Evolutionary conservation across 805 yeast genomes (phyloP).

Genomic region (Yamadazyma nakazawae): DNA sequence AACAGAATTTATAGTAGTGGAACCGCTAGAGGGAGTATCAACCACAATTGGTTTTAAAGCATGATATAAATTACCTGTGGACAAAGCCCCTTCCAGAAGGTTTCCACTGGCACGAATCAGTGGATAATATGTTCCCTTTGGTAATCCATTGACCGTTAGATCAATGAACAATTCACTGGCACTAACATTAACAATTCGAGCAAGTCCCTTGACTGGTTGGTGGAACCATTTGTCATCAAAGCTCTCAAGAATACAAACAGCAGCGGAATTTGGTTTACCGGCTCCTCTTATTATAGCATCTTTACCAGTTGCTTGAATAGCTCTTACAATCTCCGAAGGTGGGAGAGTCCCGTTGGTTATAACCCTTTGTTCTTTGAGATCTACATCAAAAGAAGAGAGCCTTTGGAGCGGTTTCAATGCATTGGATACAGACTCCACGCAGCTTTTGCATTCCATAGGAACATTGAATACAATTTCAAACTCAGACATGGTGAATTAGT

Average conservation of each 20-base stretch:
- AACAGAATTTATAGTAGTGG: constrained; percentile 31
- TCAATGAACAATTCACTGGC: constrained; percentile 62
- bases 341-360: constrained; percentile 66
- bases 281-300: constrained; percentile 94
- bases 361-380: constrained; percentile 58
- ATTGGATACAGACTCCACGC: constrained; percentile 56
- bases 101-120: constrained; percentile 70
- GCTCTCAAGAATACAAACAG: constrained; percentile 84
- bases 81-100: constrained; percentile 66
- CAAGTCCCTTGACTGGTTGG: constrained; percentile 79
- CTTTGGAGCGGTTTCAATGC: constrained; percentile 54
- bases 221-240: constrained; percentile 46
- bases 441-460: constrained; percentile 73
- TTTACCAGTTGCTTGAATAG: constrained; percentile 70
- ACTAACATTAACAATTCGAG: constrained; percentile 71
- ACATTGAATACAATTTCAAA: constrained; percentile 79
- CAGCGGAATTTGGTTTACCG: constrained; percentile 83
- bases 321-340: constrained; percentile 69
- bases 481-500: constrained; percentile 12
- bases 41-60: constrained; percentile 42
- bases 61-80: constrained; percentile 54
- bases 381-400: constrained; percentile 50
- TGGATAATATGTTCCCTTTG: constrained; percentile 65
- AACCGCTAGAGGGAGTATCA: constrained; percentile 19
- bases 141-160: constrained; percentile 71